These are phyloP conservation scores for Plantago major DNA, from an alignment of 257 asterid species.

Conservation along the genomic window DNA sequence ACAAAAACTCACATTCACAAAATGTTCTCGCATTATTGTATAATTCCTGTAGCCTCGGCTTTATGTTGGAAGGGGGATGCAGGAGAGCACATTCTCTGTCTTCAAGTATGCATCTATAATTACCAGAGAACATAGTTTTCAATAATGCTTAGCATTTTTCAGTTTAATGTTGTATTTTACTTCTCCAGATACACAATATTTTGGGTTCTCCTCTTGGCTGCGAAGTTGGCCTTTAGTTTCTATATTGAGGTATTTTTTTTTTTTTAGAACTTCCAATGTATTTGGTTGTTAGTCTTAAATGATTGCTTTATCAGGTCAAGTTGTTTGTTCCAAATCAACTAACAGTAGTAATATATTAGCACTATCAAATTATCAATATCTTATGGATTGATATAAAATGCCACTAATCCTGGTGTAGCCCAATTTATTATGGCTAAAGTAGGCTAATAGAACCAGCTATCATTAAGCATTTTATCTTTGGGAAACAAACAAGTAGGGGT, in stretches of 20 bases:
- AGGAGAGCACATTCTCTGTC: constrained; percentile 82
- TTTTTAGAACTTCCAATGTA: background rate
- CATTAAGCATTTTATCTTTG: no score
- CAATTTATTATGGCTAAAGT: no score
- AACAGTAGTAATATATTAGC: no score
- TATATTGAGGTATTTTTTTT: constrained; percentile 69
- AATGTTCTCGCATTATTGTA: constrained; percentile 16
- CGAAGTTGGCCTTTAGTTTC: constrained; percentile 88
- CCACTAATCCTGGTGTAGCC: no score
- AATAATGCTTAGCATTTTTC: constrained; percentile 7
- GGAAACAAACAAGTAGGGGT: no score
- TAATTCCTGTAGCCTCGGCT: constrained; percentile 78
- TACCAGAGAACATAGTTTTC: constrained; percentile 18
- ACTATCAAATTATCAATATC: no score
- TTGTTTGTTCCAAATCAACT: no score
- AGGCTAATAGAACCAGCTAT: no score
- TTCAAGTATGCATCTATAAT: constrained; percentile 51
- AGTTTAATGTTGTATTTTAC: constrained; percentile 21
- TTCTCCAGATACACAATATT: constrained; percentile 68
- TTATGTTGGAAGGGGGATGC: constrained; percentile 99
- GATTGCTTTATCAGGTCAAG: no score
- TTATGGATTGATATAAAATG: no score
- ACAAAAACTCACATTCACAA: background rate
- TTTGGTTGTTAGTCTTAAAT: background rate
- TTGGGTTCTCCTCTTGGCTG: constrained; percentile 91